Evolutionary conservation across 1,139 yeast species (phyloP).

Genomic region (Candida sanyaensis): DNA sequence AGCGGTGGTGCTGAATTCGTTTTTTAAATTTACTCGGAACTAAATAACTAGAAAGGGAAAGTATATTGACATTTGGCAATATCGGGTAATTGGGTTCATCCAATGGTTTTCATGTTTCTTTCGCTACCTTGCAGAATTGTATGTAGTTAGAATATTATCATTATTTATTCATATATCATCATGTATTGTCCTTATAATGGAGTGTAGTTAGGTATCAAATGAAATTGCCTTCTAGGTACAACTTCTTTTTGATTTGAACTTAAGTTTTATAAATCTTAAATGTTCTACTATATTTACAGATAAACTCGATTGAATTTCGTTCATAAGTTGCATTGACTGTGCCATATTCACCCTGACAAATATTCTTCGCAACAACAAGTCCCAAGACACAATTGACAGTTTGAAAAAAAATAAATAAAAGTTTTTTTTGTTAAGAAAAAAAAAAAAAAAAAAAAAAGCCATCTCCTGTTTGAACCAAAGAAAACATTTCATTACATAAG

Average conservation of each 20-base stretch:
- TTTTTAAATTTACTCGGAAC: conserved; percentile 20
- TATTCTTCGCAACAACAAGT: too few relatives aligned
- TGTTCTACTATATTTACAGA: too few relatives aligned
- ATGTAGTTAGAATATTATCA: background rate
- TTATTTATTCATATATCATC: background rate
- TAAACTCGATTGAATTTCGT: too few relatives aligned
- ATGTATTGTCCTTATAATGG: background rate
- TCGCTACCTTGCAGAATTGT: background rate
- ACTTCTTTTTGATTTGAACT: too few relatives aligned
- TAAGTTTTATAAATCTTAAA: too few relatives aligned
- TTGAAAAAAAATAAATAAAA: background rate
- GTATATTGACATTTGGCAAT: background rate
- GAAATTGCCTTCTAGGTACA: too few relatives aligned
- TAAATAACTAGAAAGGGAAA: background rate
- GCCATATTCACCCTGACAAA: too few relatives aligned
- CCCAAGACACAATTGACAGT: background rate
- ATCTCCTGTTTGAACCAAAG: background rate
- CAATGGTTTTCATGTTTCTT: background rate
- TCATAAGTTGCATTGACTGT: too few relatives aligned
- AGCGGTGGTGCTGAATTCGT: conserved; percentile 74
- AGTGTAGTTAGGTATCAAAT: too few relatives aligned
- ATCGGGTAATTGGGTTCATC: background rate
- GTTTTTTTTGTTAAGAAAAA: background rate
- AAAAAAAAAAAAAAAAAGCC: background rate
- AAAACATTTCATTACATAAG: background rate